Base-by-base conservation (phyloP, 768 basidiomycete genomes). In the Amyloporia xantha region DNA sequence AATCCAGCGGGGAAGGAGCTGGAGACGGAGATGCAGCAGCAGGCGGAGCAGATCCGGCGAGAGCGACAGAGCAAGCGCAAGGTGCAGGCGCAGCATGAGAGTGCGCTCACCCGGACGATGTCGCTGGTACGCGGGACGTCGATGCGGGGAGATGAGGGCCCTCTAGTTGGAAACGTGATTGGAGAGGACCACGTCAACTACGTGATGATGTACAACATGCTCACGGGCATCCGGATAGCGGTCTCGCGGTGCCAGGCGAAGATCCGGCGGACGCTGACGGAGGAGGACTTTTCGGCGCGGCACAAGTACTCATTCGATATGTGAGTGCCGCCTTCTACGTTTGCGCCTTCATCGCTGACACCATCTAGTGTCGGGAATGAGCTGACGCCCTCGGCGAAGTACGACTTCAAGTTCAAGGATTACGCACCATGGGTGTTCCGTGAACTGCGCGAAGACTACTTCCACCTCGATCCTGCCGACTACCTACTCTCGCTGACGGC, bases 331-430 rank as follows among this genome's bases (percentile, higher is more conserved):
- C 38, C 13, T 13, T 24, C 52, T 15, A 19, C 24, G 20, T 27
- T 19, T 49, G 40, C 27, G 11, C 13, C 26, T 26, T 12, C 42
- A 30, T 30, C 25, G 52, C 49, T 43, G 53, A 44, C 39, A 42
- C 19, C 20, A 6, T 40, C 35, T 59, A 94, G 91, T 56, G 78
- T 96, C 60, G 96, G 96, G 19, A 98, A 99, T 66, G 96, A 99
- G 69, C 75, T 99, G 21, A 98, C 96, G 11, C 96, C 96, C 0
- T 96, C 93, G 0, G 94, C 95, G 4, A 87, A 85, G 70, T 99
- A 99, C 70, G 96, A 98, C 66, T 98, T 98, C 78, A 99, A 99
- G 68, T 98, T 98, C 76, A 98, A 98, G 67, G 95, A 99, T 64
- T 99, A 98, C 65, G 93, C 94, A 0, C 95, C 96, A 0, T 96